These are phyloP conservation scores for Neofusicoccum sp. DNA, from an alignment of 2,329 filamentous ascomycete species.

Conservation along the genomic window DNA sequence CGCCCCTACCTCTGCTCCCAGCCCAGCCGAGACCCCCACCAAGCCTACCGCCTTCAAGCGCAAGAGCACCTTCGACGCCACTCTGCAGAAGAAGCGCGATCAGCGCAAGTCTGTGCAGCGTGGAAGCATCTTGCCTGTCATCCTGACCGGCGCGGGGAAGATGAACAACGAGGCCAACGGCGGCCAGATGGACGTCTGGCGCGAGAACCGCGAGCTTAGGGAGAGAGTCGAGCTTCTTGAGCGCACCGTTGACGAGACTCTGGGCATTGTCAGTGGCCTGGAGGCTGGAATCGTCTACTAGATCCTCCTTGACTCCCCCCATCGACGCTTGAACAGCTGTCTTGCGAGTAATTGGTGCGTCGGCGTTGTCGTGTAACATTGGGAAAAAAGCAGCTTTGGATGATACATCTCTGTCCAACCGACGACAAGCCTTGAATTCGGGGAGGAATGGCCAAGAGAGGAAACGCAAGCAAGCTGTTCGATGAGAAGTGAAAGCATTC, in stretches of 20 bases:
- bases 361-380: slow-evolving; percentile 9
- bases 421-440: slow-evolving; percentile 13
- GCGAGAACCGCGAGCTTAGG: slow-evolving; percentile 58
- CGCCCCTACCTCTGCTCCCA: slow-evolving; percentile 22
- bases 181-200: slow-evolving; percentile 53
- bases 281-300: slow-evolving; percentile 24
- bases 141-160: slow-evolving; percentile 35
- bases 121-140: slow-evolving; percentile 4
- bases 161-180: slow-evolving; percentile 40
- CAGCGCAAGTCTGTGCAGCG: background rate
- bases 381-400: slow-evolving; percentile 4
- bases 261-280: slow-evolving; percentile 52
- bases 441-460: background rate
- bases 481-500: background rate
- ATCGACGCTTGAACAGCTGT: background rate
- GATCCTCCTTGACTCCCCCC: background rate
- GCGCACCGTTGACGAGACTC: slow-evolving; percentile 57
- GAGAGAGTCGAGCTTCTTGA: slow-evolving; percentile 57
- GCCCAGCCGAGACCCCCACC: background rate
- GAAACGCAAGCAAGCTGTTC: slow-evolving; percentile 3
- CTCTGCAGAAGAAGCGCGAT: slow-evolving; percentile 34
- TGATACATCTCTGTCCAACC: slow-evolving; percentile 5
- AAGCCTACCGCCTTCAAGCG: slow-evolving; percentile 9
- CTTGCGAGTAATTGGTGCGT: slow-evolving; percentile 2
- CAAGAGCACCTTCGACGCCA: slow-evolving; percentile 16